Percentiles rank a stretch among this genome's conserved stretches.
These are phyloP conservation scores for Lentinus tigrinus DNA, from an alignment of 768 basidiomycete genomes.

Conservation along the genomic window DNA sequence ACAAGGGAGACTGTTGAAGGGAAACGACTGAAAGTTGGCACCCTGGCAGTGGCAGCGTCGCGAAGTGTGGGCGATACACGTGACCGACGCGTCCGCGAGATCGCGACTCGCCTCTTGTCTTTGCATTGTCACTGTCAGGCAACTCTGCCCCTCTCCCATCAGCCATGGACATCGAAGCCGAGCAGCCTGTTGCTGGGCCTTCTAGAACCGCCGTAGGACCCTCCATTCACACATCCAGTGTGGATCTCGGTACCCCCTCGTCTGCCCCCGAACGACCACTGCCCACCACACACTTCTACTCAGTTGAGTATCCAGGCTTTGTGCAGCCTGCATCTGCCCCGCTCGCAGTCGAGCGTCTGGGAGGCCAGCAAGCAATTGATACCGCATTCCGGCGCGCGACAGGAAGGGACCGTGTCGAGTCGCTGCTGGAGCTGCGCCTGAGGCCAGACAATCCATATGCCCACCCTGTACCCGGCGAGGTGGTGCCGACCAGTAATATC, in stretches of 20 bases:
- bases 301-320: conserved; percentile 91
- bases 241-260: neutral
- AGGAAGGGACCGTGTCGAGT: conserved; percentile 48
- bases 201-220: neutral
- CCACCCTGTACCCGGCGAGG: conserved; percentile 83
- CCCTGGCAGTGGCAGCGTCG: neutral
- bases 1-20: neutral
- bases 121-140: neutral
- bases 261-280: conserved; percentile 44
- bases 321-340: conserved; percentile 62
- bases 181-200: conserved; percentile 8
- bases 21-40: too few species aligned
- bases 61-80: neutral
- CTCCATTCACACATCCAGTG: conserved; percentile 3
- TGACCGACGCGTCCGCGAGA: conserved; percentile 9
- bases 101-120: neutral
- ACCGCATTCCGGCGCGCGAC: conserved; percentile 71
- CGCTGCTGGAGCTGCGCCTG: conserved; percentile 74
- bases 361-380: conserved; percentile 70
- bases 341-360: conserved; percentile 61
- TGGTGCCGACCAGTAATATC: conserved; percentile 76
- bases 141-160: neutral
- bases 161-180: conserved; percentile 1
- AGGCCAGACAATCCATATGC: conserved; percentile 73
- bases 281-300: conserved; percentile 63